phyloP scores from a whole-genome alignment of 306 rosid genomes.

The Boehmeria nivea region DNA sequence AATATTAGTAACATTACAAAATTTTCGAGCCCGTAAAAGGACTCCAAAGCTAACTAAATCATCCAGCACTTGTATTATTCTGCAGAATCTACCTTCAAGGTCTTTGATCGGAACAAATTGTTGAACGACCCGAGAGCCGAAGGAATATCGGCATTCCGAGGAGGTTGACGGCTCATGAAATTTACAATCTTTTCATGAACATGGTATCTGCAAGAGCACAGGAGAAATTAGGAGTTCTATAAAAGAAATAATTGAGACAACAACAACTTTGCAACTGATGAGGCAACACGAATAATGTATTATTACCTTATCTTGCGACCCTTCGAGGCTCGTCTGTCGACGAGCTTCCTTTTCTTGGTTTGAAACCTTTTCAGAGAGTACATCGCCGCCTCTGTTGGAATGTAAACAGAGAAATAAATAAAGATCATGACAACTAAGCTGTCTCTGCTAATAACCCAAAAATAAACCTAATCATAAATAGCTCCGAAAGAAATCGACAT shows the following conservation, averaged over 20 bases:
- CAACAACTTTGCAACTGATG: no score
- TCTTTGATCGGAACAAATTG: conserved; percentile 65
- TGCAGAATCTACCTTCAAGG: conserved; percentile 34
- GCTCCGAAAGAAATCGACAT: no score
- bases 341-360: conserved; percentile 76
- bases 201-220: conserved; percentile 44
- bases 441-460: not conserved
- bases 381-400: conserved; percentile 49
- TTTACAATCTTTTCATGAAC: conserved; percentile 85
- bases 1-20: conserved; percentile 9
- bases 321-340: conserved; percentile 86
- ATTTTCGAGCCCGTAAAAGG: conserved; percentile 1
- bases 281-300: not conserved
- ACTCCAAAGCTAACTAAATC: not conserved
- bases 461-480: no score
- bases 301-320: conserved; percentile 86
- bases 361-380: conserved; percentile 62
- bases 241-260: not conserved
- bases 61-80: conserved; percentile 20
- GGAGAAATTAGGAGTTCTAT: not conserved
- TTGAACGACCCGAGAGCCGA: conserved; percentile 54
- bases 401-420: not conserved
- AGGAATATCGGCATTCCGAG: conserved; percentile 46
- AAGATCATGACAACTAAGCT: not conserved
- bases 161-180: conserved; percentile 54